Evolutionary conservation across 768 basidiomycete genomes (phyloP).

Genomic region (Macrolepiota albuminosa): DNA sequence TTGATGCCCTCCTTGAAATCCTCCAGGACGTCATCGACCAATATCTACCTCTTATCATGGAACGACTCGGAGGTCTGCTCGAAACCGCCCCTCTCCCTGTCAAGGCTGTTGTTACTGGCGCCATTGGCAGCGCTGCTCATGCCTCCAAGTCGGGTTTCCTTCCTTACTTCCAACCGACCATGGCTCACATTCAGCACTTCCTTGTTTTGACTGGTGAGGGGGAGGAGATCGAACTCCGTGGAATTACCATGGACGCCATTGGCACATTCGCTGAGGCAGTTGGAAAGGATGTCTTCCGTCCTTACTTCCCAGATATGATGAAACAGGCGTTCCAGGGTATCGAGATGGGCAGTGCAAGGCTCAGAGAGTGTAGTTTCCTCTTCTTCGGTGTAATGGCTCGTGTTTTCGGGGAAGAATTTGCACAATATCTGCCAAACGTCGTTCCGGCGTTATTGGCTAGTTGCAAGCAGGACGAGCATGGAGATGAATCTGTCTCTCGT

Average conservation of each 20-base stretch:
- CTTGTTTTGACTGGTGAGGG: constrained; percentile 80
- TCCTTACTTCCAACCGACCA: constrained; percentile 92
- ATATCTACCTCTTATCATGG: constrained; percentile 94
- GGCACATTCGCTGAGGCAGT: constrained; percentile 98
- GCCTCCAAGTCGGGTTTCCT: constrained; percentile 88
- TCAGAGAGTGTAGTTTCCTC: constrained; percentile 94
- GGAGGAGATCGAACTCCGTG: constrained; percentile 91
- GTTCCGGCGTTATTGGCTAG: constrained; percentile 82
- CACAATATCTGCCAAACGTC: constrained; percentile 78
- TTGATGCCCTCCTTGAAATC: constrained; percentile 95
- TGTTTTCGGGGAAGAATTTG: constrained; percentile 93
- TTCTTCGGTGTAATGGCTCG: constrained; percentile 99
- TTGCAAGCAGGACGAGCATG: constrained; percentile 79
- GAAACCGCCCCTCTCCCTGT: constrained; percentile 82
- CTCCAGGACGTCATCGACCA: constrained; percentile 85
- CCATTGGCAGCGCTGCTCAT: constrained; percentile 97
- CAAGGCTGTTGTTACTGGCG: constrained; percentile 94
- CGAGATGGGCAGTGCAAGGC: constrained; percentile 77
- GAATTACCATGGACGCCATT: constrained; percentile 98
- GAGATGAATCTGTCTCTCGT: constrained; percentile 50
- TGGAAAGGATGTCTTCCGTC: constrained; percentile 89
- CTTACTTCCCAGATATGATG: constrained; percentile 97
- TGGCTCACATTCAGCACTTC: constrained; percentile 86
- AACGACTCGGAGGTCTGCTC: constrained; percentile 81
- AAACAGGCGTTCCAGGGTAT: constrained; percentile 88